Evolutionary conservation across 495 filamentous ascomycete species (phyloP).

Genomic region (Trichoderma virens): DNA sequence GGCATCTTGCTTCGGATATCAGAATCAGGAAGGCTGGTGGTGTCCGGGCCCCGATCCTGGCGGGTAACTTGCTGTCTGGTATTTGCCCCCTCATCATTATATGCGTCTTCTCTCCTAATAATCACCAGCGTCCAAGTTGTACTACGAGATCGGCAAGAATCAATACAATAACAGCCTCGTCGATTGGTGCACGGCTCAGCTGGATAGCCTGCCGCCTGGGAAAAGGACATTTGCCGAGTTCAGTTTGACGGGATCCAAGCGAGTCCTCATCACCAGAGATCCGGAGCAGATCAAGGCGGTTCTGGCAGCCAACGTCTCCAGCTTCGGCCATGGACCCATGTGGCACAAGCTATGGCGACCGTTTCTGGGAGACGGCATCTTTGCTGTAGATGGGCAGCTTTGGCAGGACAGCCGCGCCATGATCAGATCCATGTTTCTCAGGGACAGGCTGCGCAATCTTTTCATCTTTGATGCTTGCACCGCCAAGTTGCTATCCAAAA

Average conservation of each 20-base stretch:
- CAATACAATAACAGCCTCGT: slow-evolving; percentile 28
- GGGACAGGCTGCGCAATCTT: slow-evolving; percentile 37
- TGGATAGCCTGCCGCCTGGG: slow-evolving; percentile 22
- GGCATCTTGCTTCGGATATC: slow-evolving; percentile 12
- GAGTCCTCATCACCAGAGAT: slow-evolving; percentile 44
- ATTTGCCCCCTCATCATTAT: neutral
- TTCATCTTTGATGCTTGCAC: slow-evolving; percentile 46
- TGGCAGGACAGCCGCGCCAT: slow-evolving; percentile 47
- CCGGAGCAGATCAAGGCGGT: slow-evolving; percentile 54
- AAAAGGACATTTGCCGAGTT: slow-evolving; percentile 33
- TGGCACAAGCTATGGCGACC: slow-evolving; percentile 45
- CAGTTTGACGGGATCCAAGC: slow-evolving; percentile 21
- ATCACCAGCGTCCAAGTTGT: slow-evolving; percentile 9
- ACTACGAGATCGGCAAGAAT: slow-evolving; percentile 15
- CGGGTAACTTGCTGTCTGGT: slow-evolving; percentile 20
- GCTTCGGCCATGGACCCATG: slow-evolving; percentile 47
- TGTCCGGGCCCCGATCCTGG: slow-evolving; percentile 18
- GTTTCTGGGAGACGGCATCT: slow-evolving; percentile 52
- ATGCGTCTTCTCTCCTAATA: neutral
- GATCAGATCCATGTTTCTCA: slow-evolving; percentile 52
- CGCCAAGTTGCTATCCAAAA: slow-evolving; percentile 30
- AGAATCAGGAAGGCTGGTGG: slow-evolving; percentile 17
- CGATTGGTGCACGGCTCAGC: slow-evolving; percentile 25
- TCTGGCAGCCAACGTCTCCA: slow-evolving; percentile 46
- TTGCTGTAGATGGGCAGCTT: slow-evolving; percentile 45